phyloP scores from a whole-genome alignment of 192 early-diverging fungal species.

The Phlyctochytrium arcticum region DNA sequence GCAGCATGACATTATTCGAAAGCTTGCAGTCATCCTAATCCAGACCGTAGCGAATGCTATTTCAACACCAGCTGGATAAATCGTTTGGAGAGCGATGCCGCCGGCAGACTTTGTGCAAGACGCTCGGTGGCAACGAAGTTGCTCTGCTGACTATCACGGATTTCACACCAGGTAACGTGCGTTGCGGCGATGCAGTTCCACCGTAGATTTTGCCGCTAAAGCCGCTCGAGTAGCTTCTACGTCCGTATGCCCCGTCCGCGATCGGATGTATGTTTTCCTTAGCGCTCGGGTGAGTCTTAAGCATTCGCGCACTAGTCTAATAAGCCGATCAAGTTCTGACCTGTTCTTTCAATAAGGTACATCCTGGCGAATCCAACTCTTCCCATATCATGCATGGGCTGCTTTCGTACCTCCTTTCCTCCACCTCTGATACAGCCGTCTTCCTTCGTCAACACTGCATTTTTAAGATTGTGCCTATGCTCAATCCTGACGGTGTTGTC shows the following conservation, averaged over 20 bases:
- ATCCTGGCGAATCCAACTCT: slow-evolving; percentile 54
- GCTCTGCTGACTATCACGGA: slow-evolving; percentile 51
- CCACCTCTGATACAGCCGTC: slow-evolving; percentile 31
- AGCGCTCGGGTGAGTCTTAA: slow-evolving; percentile 33
- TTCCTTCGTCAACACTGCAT: slow-evolving; percentile 35
- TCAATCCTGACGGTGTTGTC: slow-evolving; percentile 53
- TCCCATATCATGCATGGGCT: slow-evolving; percentile 49
- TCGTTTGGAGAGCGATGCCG: slow-evolving; percentile 14
- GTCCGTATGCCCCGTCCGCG: slow-evolving; percentile 10
- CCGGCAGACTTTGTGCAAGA: slow-evolving; percentile 21
- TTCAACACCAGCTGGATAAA: slow-evolving; percentile 15
- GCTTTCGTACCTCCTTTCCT: slow-evolving; percentile 38
- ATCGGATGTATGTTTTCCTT: slow-evolving; percentile 41
- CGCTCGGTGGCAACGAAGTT: slow-evolving; percentile 41
- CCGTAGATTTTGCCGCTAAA: neutral
- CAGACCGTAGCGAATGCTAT: slow-evolving; percentile 11
- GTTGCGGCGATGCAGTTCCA: neutral
- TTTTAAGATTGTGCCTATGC: slow-evolving; percentile 55
- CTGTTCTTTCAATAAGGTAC: slow-evolving; percentile 26
- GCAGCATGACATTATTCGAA: no score
- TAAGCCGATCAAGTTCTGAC: neutral
- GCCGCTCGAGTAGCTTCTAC: slow-evolving; percentile 9
- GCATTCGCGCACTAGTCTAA: neutral
- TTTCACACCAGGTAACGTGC: slow-evolving; percentile 32
- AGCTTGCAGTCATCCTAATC: no score